Percentiles rank a stretch among this genome's conserved stretches.
Conservation (phyloP, 2,329 filamentous ascomycete species). For the Torrubiella hemipterigena region DNA sequence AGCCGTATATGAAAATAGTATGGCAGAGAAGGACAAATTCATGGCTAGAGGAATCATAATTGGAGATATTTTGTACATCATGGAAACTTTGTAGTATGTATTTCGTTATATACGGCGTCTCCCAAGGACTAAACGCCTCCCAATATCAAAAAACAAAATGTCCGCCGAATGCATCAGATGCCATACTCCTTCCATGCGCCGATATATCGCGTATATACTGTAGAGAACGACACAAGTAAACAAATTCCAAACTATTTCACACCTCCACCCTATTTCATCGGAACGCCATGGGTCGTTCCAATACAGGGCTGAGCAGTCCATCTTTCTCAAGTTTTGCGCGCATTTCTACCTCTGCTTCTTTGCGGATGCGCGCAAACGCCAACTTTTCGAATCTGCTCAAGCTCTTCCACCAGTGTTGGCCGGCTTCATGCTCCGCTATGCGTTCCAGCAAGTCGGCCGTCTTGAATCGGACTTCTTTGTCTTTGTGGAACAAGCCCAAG, state of each 20-base stretch:
- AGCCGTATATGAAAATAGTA: too few species aligned
- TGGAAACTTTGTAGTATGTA: too few species aligned
- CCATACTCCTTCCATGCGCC: not conserved
- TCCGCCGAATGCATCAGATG: not conserved
- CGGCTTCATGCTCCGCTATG: conserved; percentile 76
- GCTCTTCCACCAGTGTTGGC: conserved; percentile 82
- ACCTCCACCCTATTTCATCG: not conserved
- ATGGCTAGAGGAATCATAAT: too few species aligned
- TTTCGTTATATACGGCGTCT: too few species aligned
- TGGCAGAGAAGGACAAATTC: too few species aligned
- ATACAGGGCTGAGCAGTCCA: conserved; percentile 21
- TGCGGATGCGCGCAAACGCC: conserved; percentile 68
- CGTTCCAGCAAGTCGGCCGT: conserved; percentile 73
- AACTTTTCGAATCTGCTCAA: conserved; percentile 82
- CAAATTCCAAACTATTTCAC: not conserved
- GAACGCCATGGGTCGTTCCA: conserved; percentile 21
- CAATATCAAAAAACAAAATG: not conserved
- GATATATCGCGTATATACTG: not conserved
- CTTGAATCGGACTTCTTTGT: conserved; percentile 63
- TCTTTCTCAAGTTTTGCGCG: conserved; percentile 33
- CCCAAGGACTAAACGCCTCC: too few species aligned
- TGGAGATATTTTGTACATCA: too few species aligned
- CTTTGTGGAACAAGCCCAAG: conserved; percentile 83
- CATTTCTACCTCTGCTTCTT: conserved; percentile 46
- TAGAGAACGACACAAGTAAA: not conserved